Conservation (phyloP, 2,329 filamentous ascomycete genomes). For the Fusarium heterosporum region DNA sequence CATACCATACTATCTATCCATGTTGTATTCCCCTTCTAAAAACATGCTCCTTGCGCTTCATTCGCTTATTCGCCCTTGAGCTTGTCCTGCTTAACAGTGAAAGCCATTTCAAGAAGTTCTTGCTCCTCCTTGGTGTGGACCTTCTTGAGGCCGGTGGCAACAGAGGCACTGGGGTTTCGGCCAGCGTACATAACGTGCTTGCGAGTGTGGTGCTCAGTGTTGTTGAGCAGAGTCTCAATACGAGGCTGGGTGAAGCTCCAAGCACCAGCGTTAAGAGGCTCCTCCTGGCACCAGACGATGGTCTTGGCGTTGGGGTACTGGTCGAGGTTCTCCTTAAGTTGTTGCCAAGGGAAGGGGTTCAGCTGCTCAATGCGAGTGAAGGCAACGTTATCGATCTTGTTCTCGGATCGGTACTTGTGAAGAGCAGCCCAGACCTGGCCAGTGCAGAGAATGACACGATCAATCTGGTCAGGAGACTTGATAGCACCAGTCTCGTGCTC, state of each 20-base stretch:
- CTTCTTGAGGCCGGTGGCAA: conserved; percentile 91
- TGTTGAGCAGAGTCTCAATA: conserved; percentile 94
- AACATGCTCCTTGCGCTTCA: conserved; percentile 1
- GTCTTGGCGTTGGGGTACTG: conserved; percentile 97
- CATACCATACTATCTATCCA: conserved; percentile 28
- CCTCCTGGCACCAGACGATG: conserved; percentile 97
- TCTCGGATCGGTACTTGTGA: conserved; percentile 88
- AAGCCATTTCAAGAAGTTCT: conserved; percentile 77
- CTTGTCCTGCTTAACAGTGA: conserved; percentile 74
- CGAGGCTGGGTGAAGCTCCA: conserved; percentile 98
- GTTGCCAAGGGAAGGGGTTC: conserved; percentile 98
- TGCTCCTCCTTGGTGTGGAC: conserved; percentile 93
- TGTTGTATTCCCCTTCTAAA: conserved; percentile 24
- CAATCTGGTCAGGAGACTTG: conserved; percentile 84
- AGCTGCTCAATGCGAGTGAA: conserved; percentile 97
- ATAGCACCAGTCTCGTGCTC: conserved; percentile 82
- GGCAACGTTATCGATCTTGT: conserved; percentile 89
- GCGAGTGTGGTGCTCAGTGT: conserved; percentile 91
- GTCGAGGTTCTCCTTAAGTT: conserved; percentile 96
- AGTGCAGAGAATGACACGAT: conserved; percentile 92
- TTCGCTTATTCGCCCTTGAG: conserved; percentile 71
- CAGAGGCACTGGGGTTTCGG: conserved; percentile 90
- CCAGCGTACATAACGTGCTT: conserved; percentile 98
- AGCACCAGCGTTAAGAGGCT: conserved; percentile 95
- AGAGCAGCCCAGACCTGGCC: conserved; percentile 95